These are phyloP conservation scores for Cryptococcus neoformans DNA, from an alignment of 1,284 basidiomycete genomes.

Conservation along the genomic window DNA sequence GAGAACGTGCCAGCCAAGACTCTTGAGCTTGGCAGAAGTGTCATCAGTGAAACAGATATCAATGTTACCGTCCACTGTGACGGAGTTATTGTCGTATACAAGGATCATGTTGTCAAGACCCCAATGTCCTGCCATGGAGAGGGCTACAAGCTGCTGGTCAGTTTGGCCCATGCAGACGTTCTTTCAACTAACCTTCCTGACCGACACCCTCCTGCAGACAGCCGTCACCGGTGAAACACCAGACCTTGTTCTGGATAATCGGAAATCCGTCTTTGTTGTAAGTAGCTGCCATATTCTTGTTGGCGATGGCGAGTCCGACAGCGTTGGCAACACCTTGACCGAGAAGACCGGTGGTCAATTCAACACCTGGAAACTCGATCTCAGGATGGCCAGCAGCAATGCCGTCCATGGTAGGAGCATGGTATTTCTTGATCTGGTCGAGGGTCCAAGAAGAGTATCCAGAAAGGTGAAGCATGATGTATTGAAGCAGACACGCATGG, in stretches of 20 bases:
- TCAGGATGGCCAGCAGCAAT: conserved; percentile 36
- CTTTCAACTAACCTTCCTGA: conserved; percentile 26
- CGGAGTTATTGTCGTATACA: conserved; percentile 46
- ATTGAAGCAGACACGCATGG: conserved; percentile 46
- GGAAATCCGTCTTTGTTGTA: conserved; percentile 40
- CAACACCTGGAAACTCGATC: conserved; percentile 34
- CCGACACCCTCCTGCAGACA: conserved; percentile 50
- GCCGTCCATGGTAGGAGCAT: neutral
- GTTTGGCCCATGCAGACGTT: too few relatives aligned
- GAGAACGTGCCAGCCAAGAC: conserved; percentile 44
- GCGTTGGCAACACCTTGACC: conserved; percentile 45
- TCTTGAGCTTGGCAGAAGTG: conserved; percentile 41
- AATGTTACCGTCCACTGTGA: conserved; percentile 48
- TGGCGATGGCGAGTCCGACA: conserved; percentile 43
- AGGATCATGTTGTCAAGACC: conserved; percentile 45
- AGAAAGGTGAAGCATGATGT: conserved; percentile 45
- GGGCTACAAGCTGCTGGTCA: conserved; percentile 17
- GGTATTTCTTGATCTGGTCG: conserved; percentile 30
- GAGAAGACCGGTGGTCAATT: conserved; percentile 36
- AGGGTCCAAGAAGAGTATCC: conserved; percentile 33
- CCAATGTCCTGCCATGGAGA: conserved; percentile 15
- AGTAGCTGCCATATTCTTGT: conserved; percentile 35
- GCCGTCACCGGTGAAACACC: conserved; percentile 49
- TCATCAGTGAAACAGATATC: conserved; percentile 47
- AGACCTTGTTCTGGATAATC: conserved; percentile 38